Percentiles rank a stretch among this genome's conserved stretches.
phyloP scores from a whole-genome alignment of 371 early-diverging fungal species.

The Mortierella sp. region DNA sequence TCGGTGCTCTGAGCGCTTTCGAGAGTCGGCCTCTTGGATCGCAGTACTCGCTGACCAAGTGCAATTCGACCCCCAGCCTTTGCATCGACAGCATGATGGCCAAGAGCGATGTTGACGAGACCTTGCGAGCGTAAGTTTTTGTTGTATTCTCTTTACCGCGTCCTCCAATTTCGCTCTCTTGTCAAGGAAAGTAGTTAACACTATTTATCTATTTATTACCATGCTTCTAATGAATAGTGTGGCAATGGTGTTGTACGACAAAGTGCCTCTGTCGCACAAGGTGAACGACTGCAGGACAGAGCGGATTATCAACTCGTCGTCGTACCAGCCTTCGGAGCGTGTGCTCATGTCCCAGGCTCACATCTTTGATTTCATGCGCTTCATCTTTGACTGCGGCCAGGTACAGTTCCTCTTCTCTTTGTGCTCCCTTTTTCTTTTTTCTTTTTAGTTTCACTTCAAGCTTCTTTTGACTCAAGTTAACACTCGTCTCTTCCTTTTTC shows the following conservation, averaged over 20 bases:
- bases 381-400: constrained; percentile 68
- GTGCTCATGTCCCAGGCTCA: constrained; percentile 50
- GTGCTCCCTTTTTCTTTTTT: neutral
- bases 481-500: constrained; percentile 38
- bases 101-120: constrained; percentile 54
- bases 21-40: constrained; percentile 22
- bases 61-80: constrained; percentile 53
- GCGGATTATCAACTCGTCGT: constrained; percentile 48
- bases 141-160: no score
- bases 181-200: no score
- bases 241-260: constrained; percentile 43
- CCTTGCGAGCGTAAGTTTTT: constrained; percentile 46
- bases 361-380: constrained; percentile 58
- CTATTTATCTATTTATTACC: no score
- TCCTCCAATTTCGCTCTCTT: neutral
- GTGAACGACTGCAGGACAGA: constrained; percentile 43
- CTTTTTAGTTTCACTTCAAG: constrained; percentile 50
- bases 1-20: constrained; percentile 42
- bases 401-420: no score
- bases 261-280: constrained; percentile 40
- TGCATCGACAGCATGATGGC: constrained; percentile 56
- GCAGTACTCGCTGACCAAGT: constrained; percentile 47
- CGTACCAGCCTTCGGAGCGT: constrained; percentile 36
- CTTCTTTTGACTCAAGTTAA: constrained; percentile 78
- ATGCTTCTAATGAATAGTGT: no score